A percentile compares a stretch with the other conserved stretches of the same genome.
Evolutionary conservation across 2,329 filamentous ascomycete genomes (phyloP).

Genomic region (Aureobasidium sp.): DNA sequence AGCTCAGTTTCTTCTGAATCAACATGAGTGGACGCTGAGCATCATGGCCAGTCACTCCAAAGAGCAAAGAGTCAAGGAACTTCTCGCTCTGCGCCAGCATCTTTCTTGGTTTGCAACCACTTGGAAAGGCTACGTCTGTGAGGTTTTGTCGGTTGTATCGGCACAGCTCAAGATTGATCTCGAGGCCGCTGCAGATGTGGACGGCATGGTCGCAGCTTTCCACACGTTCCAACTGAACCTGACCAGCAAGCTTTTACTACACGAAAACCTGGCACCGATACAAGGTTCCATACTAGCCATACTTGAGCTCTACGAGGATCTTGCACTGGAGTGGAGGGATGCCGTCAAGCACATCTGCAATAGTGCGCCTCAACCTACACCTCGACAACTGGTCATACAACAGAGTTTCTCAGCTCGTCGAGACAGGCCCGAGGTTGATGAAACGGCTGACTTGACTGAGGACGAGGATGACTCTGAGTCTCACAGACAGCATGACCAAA

Average conservation of each 20-base stretch:
- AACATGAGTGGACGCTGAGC: constrained; percentile 21
- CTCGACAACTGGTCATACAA: background rate
- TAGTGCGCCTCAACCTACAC: background rate
- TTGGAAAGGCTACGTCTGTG: constrained; percentile 68
- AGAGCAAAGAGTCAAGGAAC: background rate
- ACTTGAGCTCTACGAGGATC: constrained; percentile 65
- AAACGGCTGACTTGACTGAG: constrained; percentile 25
- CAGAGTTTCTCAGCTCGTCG: background rate
- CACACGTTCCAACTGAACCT: constrained; percentile 55
- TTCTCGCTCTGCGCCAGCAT: constrained; percentile 50
- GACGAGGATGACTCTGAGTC: constrained; percentile 16
- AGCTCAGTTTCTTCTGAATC: constrained; percentile 55
- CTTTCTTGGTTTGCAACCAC: constrained; percentile 73
- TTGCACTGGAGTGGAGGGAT: constrained; percentile 53
- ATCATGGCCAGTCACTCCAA: background rate
- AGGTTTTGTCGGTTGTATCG: constrained; percentile 58
- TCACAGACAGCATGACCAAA: constrained; percentile 23
- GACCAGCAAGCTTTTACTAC: constrained; percentile 62
- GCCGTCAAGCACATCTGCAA: background rate
- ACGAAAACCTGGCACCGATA: constrained; percentile 61
- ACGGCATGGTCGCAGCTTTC: constrained; percentile 71
- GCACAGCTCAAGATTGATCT: constrained; percentile 53
- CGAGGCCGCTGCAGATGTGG: constrained; percentile 60
- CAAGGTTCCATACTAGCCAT: constrained; percentile 65
- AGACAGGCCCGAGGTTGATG: constrained; percentile 15